A percentile compares a stretch with the other conserved stretches of the same genome.
These are phyloP conservation scores for Paecilomyces dactylethromorphus DNA, from an alignment of 2,329 filamentous ascomycete species.

Conservation along the genomic window DNA sequence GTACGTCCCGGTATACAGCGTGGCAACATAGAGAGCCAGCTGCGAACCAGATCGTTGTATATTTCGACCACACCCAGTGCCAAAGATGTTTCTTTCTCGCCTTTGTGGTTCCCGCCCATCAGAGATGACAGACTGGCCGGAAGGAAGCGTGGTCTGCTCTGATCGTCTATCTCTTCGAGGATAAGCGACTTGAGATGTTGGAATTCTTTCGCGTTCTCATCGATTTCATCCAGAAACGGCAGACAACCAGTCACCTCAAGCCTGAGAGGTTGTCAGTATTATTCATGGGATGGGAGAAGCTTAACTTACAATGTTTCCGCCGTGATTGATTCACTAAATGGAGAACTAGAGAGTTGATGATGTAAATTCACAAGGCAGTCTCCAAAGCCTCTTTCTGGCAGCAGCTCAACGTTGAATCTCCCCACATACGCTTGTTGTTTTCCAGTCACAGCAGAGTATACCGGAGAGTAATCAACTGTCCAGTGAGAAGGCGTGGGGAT, in stretches of 20 bases:
- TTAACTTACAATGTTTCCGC: conserved; percentile 25
- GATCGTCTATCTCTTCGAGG: neutral
- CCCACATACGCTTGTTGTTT: conserved; percentile 4
- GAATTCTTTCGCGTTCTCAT: conserved; percentile 25
- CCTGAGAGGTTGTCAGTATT: conserved; percentile 15
- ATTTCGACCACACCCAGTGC: conserved; percentile 16
- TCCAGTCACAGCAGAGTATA: conserved; percentile 20
- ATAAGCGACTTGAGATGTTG: conserved; percentile 16
- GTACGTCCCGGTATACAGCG: conserved; percentile 26
- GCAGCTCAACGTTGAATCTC: neutral
- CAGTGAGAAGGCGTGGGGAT: conserved; percentile 15
- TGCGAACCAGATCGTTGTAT: conserved; percentile 30
- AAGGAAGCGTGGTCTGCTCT: neutral
- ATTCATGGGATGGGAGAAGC: neutral
- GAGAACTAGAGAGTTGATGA: conserved; percentile 3
- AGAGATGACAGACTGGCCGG: neutral
- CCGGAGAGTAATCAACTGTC: conserved; percentile 21
- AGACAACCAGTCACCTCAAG: conserved; percentile 23
- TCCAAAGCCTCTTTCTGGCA: conserved; percentile 11
- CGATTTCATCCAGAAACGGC: conserved; percentile 28
- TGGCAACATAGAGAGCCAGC: conserved; percentile 30
- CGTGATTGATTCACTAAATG: conserved; percentile 4
- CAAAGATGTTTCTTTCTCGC: conserved; percentile 1
- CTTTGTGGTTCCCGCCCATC: neutral
- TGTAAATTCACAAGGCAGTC: conserved; percentile 16